Evolutionary conservation across 106 monocot species (phyloP).

Genomic region (Acorus calamus): DNA sequence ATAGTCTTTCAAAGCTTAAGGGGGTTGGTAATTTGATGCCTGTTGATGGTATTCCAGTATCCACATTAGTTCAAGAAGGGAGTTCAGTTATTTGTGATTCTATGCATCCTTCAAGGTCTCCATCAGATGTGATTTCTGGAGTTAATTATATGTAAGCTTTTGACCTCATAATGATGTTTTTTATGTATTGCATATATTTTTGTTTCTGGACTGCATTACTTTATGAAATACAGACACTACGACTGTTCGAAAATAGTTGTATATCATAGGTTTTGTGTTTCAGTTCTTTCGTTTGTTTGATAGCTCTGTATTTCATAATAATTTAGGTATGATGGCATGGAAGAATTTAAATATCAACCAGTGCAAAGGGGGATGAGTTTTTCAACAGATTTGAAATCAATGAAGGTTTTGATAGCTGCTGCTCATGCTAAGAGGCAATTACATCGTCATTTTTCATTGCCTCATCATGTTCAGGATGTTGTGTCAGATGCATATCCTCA

Average conservation of each 20-base stretch:
- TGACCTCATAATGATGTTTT: too few species aligned
- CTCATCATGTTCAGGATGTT: slow-evolving; percentile 27
- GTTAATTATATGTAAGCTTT: slow-evolving; percentile 34
- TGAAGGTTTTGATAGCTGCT: slow-evolving; percentile 74
- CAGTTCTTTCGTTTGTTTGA: slow-evolving; percentile 3
- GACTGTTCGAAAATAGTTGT: not conserved
- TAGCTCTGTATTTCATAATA: slow-evolving; percentile 12
- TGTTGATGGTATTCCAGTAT: slow-evolving; percentile 1
- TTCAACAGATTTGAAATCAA: slow-evolving; percentile 46
- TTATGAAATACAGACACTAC: not conserved
- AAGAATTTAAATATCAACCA: slow-evolving; percentile 18
- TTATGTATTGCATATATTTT: not conserved
- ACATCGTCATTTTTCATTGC: slow-evolving; percentile 42
- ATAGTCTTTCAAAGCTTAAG: slow-evolving; percentile 10
- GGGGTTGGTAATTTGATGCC: not conserved
- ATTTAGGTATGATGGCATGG: slow-evolving; percentile 27
- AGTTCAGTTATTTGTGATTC: slow-evolving; percentile 12
- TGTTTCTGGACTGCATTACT: not conserved
- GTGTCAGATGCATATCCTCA: slow-evolving; percentile 18
- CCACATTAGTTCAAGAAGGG: slow-evolving; percentile 7
- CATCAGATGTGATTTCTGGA: slow-evolving; percentile 18
- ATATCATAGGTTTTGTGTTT: not conserved
- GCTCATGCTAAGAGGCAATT: slow-evolving; percentile 50
- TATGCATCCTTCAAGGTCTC: slow-evolving; percentile 16
- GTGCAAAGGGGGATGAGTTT: slow-evolving; percentile 24